These are phyloP conservation scores for Heliocybe sulcata DNA, from an alignment of 1,284 basidiomycete species.

Conservation along the genomic window DNA sequence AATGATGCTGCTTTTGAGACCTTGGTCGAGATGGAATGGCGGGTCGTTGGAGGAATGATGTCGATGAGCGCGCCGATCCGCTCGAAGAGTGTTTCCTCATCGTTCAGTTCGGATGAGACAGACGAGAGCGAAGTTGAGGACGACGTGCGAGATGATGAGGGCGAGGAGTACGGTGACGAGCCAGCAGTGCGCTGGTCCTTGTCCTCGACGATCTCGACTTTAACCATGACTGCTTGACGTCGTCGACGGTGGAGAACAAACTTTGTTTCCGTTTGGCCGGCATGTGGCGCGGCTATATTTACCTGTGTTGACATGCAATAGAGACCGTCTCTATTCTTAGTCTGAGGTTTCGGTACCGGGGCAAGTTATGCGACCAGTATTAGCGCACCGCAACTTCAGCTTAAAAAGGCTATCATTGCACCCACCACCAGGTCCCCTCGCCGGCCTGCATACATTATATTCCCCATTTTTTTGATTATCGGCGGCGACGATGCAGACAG, in stretches of 20 bases:
- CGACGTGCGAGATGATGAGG: slow-evolving; percentile 56
- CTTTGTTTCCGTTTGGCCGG: neutral
- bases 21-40: slow-evolving; percentile 64
- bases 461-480: neutral
- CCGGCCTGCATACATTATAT: neutral
- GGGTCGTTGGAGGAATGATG: slow-evolving; percentile 89
- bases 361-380: neutral
- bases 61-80: slow-evolving; percentile 89
- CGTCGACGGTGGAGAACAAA: slow-evolving; percentile 4
- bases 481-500: neutral
- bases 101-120: slow-evolving; percentile 56
- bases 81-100: slow-evolving; percentile 83
- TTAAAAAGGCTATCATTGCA: neutral
- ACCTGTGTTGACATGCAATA: neutral
- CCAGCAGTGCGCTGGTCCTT: slow-evolving; percentile 40
- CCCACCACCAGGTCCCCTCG: neutral
- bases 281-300: neutral
- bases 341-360: neutral
- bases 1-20: slow-evolving; percentile 55
- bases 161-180: slow-evolving; percentile 62
- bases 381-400: neutral
- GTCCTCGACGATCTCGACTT: slow-evolving; percentile 78
- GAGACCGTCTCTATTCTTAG: neutral
- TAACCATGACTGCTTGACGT: slow-evolving; percentile 56
- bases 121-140: slow-evolving; percentile 73